Base-by-base conservation (phyloP, 257 asterid species). In the Petunia secreta region DNA sequence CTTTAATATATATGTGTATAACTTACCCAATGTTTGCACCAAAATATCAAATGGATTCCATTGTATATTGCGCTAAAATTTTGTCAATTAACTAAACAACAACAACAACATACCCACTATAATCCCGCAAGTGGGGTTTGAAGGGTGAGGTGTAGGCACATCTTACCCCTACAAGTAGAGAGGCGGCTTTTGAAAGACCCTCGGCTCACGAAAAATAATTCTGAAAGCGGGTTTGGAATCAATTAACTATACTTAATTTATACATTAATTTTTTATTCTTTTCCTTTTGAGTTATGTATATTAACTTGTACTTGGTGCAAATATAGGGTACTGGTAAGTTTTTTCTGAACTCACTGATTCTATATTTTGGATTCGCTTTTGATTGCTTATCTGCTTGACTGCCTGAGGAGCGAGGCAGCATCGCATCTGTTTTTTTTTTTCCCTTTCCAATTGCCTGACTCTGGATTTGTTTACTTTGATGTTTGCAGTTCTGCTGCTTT, bases 401-500 rank as follows among this genome's bases (percentile, higher is more conserved):
- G 63, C 63, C 36, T 14, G 1, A 2, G 74, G 59, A 25, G 25
- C 25, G 25, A 25, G 25, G 25, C 25, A 25, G 25, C 25, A 25
- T 64, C 75, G 6, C 55, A 14, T 43, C 34, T 60, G 40, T 4
- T 75, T 48, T 37, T 25, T 25, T 25, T 25, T 25, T 25, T 25
- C 25, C 25, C 25, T 25, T 25, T 25, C 25, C 25, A 25, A 25
- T 25, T 8, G 54, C 75, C 75, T 65, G 39, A 83, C 53, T 34
- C 59, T 64, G 40, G 83, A 65, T 69, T 54, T 76, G 59, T 62
- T 73, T 64, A 54, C 14, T 46, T 64, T 65, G 25, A 80, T 57
- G 43, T n/a, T 73, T 90, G 93, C 95, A 95, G 99, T 83, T 96
- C 99, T 25, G 98, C 99, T 75, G 80, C 87, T 68, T 93, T 96